Conservation (phyloP, 768 basidiomycete species). For the Leccinum disarticulatum region DNA sequence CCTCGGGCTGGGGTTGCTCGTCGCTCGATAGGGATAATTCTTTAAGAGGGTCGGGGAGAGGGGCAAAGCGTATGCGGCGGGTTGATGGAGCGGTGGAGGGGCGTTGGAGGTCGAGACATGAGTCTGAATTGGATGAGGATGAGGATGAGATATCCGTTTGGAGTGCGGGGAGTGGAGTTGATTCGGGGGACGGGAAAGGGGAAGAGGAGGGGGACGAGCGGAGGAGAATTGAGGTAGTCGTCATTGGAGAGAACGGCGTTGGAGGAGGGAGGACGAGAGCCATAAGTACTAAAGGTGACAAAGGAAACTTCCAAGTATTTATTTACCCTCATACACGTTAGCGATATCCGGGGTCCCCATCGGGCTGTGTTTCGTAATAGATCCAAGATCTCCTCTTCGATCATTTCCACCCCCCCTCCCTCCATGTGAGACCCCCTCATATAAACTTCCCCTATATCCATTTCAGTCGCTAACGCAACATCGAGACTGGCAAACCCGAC, state of each 20-base stretch:
- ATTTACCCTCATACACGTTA: not conserved
- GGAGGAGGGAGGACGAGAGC: constrained; percentile 9
- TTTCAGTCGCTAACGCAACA: too few species aligned
- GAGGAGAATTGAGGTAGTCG: constrained; percentile 26
- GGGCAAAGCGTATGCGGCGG: constrained; percentile 73
- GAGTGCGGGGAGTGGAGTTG: constrained; percentile 14
- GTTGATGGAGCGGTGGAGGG: constrained; percentile 11
- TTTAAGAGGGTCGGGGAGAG: constrained; percentile 74
- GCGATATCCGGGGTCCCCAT: constrained; percentile 23
- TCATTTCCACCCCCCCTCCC: not conserved
- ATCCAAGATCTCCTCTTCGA: constrained; percentile 18
- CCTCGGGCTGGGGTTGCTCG: constrained; percentile 31
- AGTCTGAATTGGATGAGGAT: constrained; percentile 21
- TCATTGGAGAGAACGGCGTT: constrained; percentile 13
- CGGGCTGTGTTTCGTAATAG: constrained; percentile 18
- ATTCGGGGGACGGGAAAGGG: constrained; percentile 8
- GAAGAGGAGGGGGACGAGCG: constrained; percentile 13
- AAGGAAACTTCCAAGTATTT: constrained; percentile 9
- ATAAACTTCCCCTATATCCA: not conserved
- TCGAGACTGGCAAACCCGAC: not conserved
- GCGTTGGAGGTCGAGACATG: constrained; percentile 17
- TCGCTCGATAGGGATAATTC: constrained; percentile 28
- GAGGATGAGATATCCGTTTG: constrained; percentile 18
- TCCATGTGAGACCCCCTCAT: not conserved
- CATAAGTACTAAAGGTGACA: constrained; percentile 2